A percentile compares a stretch with the other conserved stretches of the same genome.
These are phyloP conservation scores for Penicillium sp. DNA, from an alignment of 2,329 filamentous ascomycete species.

Conservation along the genomic window DNA sequence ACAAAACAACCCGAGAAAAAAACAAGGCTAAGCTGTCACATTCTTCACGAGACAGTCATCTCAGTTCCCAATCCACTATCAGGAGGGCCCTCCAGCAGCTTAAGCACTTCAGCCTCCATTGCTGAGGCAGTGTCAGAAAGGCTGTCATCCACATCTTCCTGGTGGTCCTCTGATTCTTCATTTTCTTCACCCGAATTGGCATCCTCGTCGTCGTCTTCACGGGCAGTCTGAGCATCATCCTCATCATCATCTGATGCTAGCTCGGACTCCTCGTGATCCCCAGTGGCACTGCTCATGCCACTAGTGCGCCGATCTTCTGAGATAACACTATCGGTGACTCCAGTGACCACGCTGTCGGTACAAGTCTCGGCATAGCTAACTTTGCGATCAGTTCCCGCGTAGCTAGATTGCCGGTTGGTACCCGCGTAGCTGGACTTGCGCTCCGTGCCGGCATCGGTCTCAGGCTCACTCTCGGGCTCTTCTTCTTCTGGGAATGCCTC, in stretches of 20 bases:
- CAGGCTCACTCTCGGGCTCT: slow-evolving; percentile 48
- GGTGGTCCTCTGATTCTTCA: slow-evolving; percentile 15
- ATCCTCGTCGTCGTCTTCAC: slow-evolving; percentile 15
- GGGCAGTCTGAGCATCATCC: slow-evolving; percentile 19
- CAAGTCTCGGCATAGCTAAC: slow-evolving; percentile 34
- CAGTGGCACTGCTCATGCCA: slow-evolving; percentile 36
- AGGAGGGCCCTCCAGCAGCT: slow-evolving; percentile 30
- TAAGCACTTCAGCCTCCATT: slow-evolving; percentile 25
- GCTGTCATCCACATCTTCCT: slow-evolving; percentile 16
- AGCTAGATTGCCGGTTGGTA: slow-evolving; percentile 28
- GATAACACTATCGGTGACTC: slow-evolving; percentile 39
- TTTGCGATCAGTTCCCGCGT: slow-evolving; percentile 31
- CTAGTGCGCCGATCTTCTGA: slow-evolving; percentile 43
- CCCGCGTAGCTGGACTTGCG: slow-evolving; percentile 46
- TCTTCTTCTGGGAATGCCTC: slow-evolving; percentile 64
- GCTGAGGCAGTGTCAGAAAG: slow-evolving; percentile 12
- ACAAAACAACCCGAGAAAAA: slow-evolving; percentile 1
- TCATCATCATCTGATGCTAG: slow-evolving; percentile 13
- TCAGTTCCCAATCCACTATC: slow-evolving; percentile 34
- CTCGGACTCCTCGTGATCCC: slow-evolving; percentile 14
- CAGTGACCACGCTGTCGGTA: slow-evolving; percentile 44
- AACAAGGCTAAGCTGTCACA: background rate
- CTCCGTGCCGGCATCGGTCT: slow-evolving; percentile 54
- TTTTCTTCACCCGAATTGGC: slow-evolving; percentile 10
- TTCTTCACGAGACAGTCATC: slow-evolving; percentile 18